A percentile compares a stretch with the other conserved stretches of the same genome.
Evolutionary conservation across 495 filamentous ascomycete genomes (phyloP).

Genomic region (Lindgomyces ingoldianus): DNA sequence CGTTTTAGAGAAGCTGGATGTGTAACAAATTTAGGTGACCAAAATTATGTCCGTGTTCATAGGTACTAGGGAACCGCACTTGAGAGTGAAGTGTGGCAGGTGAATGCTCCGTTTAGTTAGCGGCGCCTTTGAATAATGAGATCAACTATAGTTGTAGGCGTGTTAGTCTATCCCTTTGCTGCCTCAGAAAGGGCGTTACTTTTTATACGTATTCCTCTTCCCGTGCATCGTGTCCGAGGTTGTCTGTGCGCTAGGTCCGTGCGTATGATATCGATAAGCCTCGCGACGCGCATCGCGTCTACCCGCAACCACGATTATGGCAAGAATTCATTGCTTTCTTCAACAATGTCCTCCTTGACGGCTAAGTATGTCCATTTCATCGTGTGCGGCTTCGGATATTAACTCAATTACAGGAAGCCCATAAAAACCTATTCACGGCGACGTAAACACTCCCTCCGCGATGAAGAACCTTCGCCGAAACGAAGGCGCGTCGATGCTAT

Average conservation of each 20-base stretch:
- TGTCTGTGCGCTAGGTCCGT: no score
- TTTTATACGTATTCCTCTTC: no score
- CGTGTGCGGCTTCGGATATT: neutral
- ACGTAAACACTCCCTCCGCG: conserved; percentile 30
- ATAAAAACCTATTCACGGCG: conserved; percentile 40
- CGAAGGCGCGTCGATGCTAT: conserved; percentile 31
- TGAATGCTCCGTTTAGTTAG: no score
- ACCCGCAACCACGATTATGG: neutral
- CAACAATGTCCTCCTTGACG: conserved; percentile 11
- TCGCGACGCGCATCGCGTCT: conserved; percentile 14
- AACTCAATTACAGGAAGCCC: conserved; percentile 18
- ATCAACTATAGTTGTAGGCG: no score
- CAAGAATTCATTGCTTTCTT: neutral
- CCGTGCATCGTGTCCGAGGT: neutral
- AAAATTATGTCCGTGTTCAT: no score
- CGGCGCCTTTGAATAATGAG: no score
- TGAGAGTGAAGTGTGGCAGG: no score
- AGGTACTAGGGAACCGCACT: no score
- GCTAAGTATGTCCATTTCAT: neutral
- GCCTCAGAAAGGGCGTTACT: no score
- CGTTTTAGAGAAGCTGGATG: no score
- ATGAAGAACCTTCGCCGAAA: conserved; percentile 36
- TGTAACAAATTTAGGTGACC: no score
- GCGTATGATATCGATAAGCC: neutral
- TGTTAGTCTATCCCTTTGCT: no score